These are phyloP conservation scores for Suhomyces tanzawaensis DNA, from an alignment of 805 yeast genomes.

Conservation along the genomic window DNA sequence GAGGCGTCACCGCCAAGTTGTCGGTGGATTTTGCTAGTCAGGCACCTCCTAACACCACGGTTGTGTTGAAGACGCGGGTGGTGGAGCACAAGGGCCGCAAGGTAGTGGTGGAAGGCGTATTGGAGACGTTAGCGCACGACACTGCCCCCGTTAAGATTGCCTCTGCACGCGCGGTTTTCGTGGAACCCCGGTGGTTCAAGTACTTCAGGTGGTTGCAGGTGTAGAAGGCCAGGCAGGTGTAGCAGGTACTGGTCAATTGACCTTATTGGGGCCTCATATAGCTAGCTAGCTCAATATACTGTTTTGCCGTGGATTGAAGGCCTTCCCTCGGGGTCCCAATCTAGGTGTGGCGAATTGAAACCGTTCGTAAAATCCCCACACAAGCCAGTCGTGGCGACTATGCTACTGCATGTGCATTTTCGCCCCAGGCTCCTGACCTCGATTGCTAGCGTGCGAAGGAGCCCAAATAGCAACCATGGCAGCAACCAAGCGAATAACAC, in stretches of 20 bases:
- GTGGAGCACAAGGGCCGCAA: constrained; percentile 71
- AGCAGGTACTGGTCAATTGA: background rate
- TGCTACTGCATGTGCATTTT: too few species aligned
- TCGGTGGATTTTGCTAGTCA: constrained; percentile 63
- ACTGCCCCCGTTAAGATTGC: constrained; percentile 46
- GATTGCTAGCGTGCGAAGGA: too few species aligned
- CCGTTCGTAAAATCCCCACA: too few species aligned
- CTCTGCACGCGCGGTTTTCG: constrained; percentile 64
- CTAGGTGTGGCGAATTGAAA: background rate
- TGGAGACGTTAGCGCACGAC: constrained; percentile 44
- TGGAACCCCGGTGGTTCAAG: constrained; percentile 87
- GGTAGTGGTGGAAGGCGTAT: constrained; percentile 68
- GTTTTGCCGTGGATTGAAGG: too few species aligned
- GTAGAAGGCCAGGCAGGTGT: background rate
- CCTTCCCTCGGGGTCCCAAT: background rate
- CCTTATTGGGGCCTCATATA: too few species aligned
- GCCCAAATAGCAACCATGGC: too few species aligned
- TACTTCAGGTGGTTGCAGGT: constrained; percentile 45
- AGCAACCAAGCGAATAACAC: background rate
- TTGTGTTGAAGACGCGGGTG: constrained; percentile 68
- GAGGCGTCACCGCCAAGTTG: constrained; percentile 87
- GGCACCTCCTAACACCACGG: constrained; percentile 58
- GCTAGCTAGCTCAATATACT: too few species aligned
- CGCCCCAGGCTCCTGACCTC: too few species aligned
- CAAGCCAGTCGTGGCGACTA: too few species aligned